Conservation (phyloP, 352 stramenopile genomes). For the Salisapilia sapeloensis region DNA sequence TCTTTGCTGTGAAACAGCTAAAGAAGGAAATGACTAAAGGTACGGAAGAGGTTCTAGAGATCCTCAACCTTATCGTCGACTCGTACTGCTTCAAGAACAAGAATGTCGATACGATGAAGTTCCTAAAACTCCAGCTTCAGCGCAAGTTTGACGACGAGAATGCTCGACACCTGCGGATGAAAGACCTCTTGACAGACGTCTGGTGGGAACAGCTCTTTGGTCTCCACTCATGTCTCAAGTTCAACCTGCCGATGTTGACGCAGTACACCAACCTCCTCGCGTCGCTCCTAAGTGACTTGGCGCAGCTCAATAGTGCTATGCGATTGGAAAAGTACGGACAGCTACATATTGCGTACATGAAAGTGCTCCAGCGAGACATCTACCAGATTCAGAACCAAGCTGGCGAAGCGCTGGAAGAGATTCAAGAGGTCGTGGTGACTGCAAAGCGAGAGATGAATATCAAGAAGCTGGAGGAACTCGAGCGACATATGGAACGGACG, state of each 20-base stretch:
- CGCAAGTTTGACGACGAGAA: conserved; percentile 44
- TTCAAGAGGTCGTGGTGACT: conserved; percentile 32
- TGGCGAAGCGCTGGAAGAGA: conserved; percentile 46
- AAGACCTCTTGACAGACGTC: conserved; percentile 34
- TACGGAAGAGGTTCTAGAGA: conserved; percentile 37
- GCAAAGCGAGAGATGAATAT: conserved; percentile 26
- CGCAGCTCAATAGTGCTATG: conserved; percentile 63
- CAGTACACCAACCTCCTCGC: conserved; percentile 44
- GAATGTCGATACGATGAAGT: conserved; percentile 72
- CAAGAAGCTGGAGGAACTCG: conserved; percentile 15
- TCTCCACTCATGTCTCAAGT: conserved; percentile 43
- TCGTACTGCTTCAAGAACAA: conserved; percentile 82
- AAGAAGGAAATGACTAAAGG: conserved; percentile 25
- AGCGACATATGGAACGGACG: conserved; percentile 53
- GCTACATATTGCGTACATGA: conserved; percentile 62
- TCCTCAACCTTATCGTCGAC: conserved; percentile 70
- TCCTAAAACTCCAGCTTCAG: conserved; percentile 47
- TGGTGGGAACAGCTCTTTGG: conserved; percentile 75
- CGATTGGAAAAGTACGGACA: conserved; percentile 56
- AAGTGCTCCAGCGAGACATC: conserved; percentile 60
- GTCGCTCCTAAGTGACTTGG: conserved; percentile 43
- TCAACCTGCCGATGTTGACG: conserved; percentile 52
- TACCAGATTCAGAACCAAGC: conserved; percentile 62
- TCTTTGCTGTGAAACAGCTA: conserved; percentile 48
- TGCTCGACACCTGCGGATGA: conserved; percentile 40